Conservation (phyloP, 2,329 filamentous ascomycete genomes). For the Apiospora saccharicola region DNA sequence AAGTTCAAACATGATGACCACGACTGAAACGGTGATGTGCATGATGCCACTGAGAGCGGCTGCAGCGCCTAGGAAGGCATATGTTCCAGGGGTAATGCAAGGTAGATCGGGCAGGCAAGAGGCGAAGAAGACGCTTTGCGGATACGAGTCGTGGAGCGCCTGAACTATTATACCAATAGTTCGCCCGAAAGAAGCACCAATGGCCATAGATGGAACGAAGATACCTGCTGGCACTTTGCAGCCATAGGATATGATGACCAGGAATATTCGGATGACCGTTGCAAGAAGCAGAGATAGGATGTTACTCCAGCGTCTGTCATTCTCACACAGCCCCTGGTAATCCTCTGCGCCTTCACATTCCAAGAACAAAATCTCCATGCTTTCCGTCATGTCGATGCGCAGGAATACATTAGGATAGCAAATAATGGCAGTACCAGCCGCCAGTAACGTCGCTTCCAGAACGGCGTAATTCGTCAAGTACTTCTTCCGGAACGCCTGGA, state of each 20-base stretch:
- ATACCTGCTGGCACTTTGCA: constrained; percentile 98
- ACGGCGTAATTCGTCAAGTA: constrained; percentile 86
- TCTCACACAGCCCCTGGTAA: constrained; percentile 88
- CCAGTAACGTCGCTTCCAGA: constrained; percentile 84
- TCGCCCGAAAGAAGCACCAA: constrained; percentile 92
- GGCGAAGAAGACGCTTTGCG: constrained; percentile 83
- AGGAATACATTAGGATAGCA: constrained; percentile 97
- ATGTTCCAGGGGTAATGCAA: constrained; percentile 97
- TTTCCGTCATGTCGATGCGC: constrained; percentile 98
- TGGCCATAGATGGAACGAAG: constrained; percentile 97
- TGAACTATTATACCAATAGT: constrained; percentile 96
- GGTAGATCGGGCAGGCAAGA: constrained; percentile 89
- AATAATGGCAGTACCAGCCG: constrained; percentile 84
- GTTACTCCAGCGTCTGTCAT: constrained; percentile 77
- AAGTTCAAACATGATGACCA: constrained; percentile 99
- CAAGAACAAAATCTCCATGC: constrained; percentile 96
- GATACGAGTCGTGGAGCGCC: constrained; percentile 84
- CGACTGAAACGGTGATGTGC: constrained; percentile 96
- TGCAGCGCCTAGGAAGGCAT: constrained; percentile 92
- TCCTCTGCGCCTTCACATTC: constrained; percentile 91
- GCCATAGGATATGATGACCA: constrained; percentile 96
- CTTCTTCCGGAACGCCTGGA: constrained; percentile 91
- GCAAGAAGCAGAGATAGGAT: constrained; percentile 80
- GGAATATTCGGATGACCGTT: constrained; percentile 78
- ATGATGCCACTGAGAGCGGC: constrained; percentile 95